Percentiles rank a stretch among this genome's conserved stretches.
Conservation (phyloP, 164 flowering plant species). For the Cinnamomum chago region DNA sequence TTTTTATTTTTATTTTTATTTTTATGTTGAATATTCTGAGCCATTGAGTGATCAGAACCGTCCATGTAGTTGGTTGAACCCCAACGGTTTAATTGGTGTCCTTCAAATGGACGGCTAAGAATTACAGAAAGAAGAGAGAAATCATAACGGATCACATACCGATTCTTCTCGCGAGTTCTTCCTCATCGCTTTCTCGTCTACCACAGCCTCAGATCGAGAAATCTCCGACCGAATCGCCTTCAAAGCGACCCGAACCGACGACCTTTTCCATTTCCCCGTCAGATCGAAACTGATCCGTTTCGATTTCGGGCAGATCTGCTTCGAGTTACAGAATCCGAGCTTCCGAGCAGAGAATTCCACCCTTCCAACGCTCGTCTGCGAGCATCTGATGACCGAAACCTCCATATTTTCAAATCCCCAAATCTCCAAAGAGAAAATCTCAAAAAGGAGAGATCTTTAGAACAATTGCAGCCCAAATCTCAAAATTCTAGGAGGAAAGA, state of each 20-base stretch:
- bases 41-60: not conserved
- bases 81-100: not conserved
- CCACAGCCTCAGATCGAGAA: constrained; percentile 9
- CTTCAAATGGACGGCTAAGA: not conserved
- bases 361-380: constrained; percentile 30
- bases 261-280: constrained; percentile 21
- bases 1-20: too few species aligned
- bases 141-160: constrained; percentile 23
- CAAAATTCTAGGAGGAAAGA: not conserved
- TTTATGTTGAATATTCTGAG: too few species aligned
- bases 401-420: constrained; percentile 33
- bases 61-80: not conserved
- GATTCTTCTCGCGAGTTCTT: constrained; percentile 19
- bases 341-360: constrained; percentile 21
- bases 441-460: not conserved
- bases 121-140: not conserved
- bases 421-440: not conserved
- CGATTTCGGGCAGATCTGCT: constrained; percentile 12
- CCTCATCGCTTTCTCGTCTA: not conserved
- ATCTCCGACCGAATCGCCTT: constrained; percentile 29
- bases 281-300: constrained; percentile 21
- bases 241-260: constrained; percentile 25
- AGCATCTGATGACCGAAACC: constrained; percentile 48
- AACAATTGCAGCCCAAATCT: not conserved
- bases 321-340: constrained; percentile 20